Conservation (phyloP, 1,284 basidiomycete genomes). For the Cutaneotrichosporon sp. region DNA sequence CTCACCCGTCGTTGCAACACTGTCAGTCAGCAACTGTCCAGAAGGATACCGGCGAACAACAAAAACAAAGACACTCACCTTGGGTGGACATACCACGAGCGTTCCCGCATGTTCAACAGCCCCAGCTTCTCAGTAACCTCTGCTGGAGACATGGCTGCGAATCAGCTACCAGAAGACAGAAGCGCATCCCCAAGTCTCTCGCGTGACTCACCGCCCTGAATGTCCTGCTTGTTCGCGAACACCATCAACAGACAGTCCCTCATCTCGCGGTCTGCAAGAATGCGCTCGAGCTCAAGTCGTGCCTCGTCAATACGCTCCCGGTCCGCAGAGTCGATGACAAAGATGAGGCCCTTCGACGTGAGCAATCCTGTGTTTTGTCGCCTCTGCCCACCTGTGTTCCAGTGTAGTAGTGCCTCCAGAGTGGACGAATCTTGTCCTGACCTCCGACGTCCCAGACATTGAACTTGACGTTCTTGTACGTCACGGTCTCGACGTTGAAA, state of each 20-base stretch:
- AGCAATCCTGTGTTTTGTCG: background rate
- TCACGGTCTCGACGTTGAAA: slow-evolving; percentile 99
- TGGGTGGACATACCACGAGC: slow-evolving; percentile 98
- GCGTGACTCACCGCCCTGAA: slow-evolving; percentile 74
- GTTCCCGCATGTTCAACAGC: slow-evolving; percentile 89
- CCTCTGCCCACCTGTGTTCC: slow-evolving; percentile 48
- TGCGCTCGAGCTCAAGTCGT: slow-evolving; percentile 90
- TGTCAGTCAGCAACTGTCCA: slow-evolving; percentile 41
- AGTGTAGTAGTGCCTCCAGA: slow-evolving; percentile 91
- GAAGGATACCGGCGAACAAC: too few species aligned
- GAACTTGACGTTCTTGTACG: slow-evolving; percentile 99
- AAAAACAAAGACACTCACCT: slow-evolving; percentile 70
- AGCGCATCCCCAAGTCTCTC: background rate
- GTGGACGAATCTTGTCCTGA: slow-evolving; percentile 95
- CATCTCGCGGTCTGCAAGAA: slow-evolving; percentile 97
- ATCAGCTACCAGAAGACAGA: slow-evolving; percentile 4
- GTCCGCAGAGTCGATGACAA: slow-evolving; percentile 69
- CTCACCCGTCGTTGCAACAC: slow-evolving; percentile 92
- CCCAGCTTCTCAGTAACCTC: slow-evolving; percentile 98
- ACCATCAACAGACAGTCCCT: slow-evolving; percentile 93
- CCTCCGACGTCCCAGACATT: slow-evolving; percentile 99
- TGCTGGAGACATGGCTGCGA: slow-evolving; percentile 90
- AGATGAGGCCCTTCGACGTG: slow-evolving; percentile 56
- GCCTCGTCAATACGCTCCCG: slow-evolving; percentile 94
- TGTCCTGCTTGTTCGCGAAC: slow-evolving; percentile 99